phyloP scores from a whole-genome alignment of 768 basidiomycete genomes.

The Rhodotorula sphaerocarpa region DNA sequence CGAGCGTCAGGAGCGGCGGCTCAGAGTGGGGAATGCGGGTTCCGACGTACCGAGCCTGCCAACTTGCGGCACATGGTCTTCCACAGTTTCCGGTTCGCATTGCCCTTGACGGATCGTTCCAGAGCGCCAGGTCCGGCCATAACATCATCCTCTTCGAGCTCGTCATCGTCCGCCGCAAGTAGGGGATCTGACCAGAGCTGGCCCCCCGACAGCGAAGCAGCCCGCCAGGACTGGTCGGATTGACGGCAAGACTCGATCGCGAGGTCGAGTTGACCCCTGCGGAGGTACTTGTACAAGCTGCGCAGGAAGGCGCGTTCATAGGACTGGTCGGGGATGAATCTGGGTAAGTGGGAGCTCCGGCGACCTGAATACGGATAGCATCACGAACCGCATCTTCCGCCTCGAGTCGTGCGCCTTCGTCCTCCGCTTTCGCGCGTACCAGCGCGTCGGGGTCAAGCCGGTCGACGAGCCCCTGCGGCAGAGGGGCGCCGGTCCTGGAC shows the following conservation, averaged over 20 bases:
- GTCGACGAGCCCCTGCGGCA: slow-evolving; percentile 47
- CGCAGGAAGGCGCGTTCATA: slow-evolving; percentile 72
- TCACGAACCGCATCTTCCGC: slow-evolving; percentile 72
- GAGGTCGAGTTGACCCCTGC: slow-evolving; percentile 74
- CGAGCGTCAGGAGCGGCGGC: no score
- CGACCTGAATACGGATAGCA: no score
- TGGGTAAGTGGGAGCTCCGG: no score
- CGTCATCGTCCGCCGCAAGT: slow-evolving; percentile 46
- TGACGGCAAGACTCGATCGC: slow-evolving; percentile 72
- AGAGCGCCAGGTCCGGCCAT: slow-evolving; percentile 39
- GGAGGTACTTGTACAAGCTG: slow-evolving; percentile 68
- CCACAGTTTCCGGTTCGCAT: slow-evolving; percentile 71
- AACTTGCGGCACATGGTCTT: slow-evolving; percentile 73
- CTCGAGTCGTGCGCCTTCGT: slow-evolving; percentile 48
- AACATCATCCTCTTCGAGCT: slow-evolving; percentile 49
- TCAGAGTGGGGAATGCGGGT: no score
- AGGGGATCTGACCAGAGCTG: slow-evolving; percentile 66
- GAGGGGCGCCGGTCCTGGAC: slow-evolving; percentile 51
- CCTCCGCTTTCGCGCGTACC: slow-evolving; percentile 51
- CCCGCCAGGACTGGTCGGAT: slow-evolving; percentile 84
- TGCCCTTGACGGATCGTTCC: slow-evolving; percentile 54
- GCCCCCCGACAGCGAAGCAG: slow-evolving; percentile 78
- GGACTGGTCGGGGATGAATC: slow-evolving; percentile 49
- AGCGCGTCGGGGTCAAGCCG: slow-evolving; percentile 77
- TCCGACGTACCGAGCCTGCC: slow-evolving; percentile 61